Base-by-base conservation (phyloP, 192 early-diverging fungal species). In the Physocladia obscura region DNA sequence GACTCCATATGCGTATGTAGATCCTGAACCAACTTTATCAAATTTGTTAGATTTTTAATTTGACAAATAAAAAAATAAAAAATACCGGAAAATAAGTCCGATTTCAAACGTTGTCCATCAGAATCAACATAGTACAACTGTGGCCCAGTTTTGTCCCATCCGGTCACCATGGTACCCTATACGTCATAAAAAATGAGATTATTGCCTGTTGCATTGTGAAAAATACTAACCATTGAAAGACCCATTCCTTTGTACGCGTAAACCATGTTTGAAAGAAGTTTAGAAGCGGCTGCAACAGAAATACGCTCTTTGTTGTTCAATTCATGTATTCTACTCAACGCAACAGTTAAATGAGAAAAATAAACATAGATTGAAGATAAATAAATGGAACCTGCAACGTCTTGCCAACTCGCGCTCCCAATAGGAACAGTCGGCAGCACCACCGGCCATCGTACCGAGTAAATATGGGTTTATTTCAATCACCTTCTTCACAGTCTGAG, bases 381-480 rank as follows among this genome's bases (percentile, higher is more conserved):
- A n/a, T n/a, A n/a, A n/a, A n/a, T 11, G 6, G 52, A n/a, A 76
- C 85, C 82, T 76, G 84, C 94, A 97, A 65, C 93, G 87, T 74
- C 94, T 86, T 24, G 95, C 96, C 38, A 99, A 85, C 73, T 98
- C 95, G 50, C 97, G 90, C 73, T 98, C 94, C 97, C 97, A 99
- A 82, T 90, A 99, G 57, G 85, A 85, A 82, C 97, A 99, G 79
- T 99, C 97, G 11, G 96, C 97, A 2, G 97, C 97, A 81, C 97
- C 97, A 64, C 97, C 97, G 38, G 97, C 97, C 93, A 99, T 96
- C 15, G 97, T 99, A 36, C 96, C 97, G 37, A 99, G 82, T 63
- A 99, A 81, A 72, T 94, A 97, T 48, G 93, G 94, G 81, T 98
- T 99, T 72, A 99, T 99, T 74, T 99, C 96, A 77, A 99, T 97